Base-by-base conservation (phyloP, 192 early-diverging fungal genomes). In the Rhizophagus clarus region DNA sequence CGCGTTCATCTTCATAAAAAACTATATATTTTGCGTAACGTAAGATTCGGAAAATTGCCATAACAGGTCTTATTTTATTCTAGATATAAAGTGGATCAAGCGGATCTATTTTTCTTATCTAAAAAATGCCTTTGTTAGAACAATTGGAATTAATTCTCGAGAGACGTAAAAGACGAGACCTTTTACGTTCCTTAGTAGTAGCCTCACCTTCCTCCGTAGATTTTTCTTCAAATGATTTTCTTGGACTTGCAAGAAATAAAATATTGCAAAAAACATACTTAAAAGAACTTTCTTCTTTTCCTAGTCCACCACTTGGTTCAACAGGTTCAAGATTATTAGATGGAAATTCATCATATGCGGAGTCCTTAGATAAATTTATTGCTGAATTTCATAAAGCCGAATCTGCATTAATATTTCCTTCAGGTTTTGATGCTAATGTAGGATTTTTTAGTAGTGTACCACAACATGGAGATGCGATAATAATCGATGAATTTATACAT, bases 371-470 rank as follows among this genome's bases (percentile, higher is more conserved):
- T 81, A 40, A 45, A 5, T 80, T 72, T 61, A 88, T 96, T 34
- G 90, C 93, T 2, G n/a, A 82, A 1, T 95, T 91, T 80, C 89
- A 90, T 49, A 61, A 89, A 12, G 81, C 86, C 0, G 86, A 91
- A 64, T 78, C 86, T 0, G 93, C 93, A 4, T 82, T 96, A 37
- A 83, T 94, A 1, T 95, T 96, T 82, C 94, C 95, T 83, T 95
- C 93, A n/a, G 95, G 95, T 0, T 96, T 93, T 78, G 95, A 96
- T 83, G 95, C 95, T 37, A 96, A 96, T 72, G 84, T 90, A 1
- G 86, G 90, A 3, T 85, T 96, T 63, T 92, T 95, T 72, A 84
- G 86, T 20, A 86, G 87, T 12, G 76, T 95, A 1, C 90, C 93
- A n/a, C 89, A 92, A 72, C 88, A 85, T 2, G 89, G 86, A 10